Base-by-base conservation (phyloP, 805 yeast species). In the Wickerhamiella vanderwaltii region DNA sequence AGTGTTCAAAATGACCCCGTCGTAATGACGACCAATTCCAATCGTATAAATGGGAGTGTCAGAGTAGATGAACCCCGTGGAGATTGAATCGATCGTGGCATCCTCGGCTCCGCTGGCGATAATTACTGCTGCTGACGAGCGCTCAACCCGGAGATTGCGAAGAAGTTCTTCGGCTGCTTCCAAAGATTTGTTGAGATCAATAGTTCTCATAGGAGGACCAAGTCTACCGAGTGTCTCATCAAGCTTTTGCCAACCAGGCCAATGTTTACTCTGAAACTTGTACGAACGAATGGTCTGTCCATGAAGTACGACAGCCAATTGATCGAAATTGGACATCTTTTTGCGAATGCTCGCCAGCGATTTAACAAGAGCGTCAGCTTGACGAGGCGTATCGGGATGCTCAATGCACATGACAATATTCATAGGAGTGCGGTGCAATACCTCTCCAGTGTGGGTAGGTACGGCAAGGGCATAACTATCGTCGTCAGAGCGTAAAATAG, bases 31-130 rank as follows among this genome's bases (percentile, higher is more conserved):
- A 16, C 22, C 29, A 17, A 37, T 12, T 11, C 40, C 40, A 29
- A 37, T 37, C 2, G 40, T 37, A 29, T 19, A 18, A 22, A 37
- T 37, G 17, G 40, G 40, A 15, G 40, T 37, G 24, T 28, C 32
- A 11, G 40, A 37, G 30, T 28, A 20, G 9, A 29, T 22, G 26
- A 37, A 37, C 11, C 34, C 40, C 12, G 28, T 29, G 2, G 40
- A 29, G 23, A 37, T 37, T 11, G 15, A n/a, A 12, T 17, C 13
- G 6, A 19, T 18, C 6, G 3, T n/a, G 13, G 40, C 34, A 4
- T 13, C 25, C 6, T n/a, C 12, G 28, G 34, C 16, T 13, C 25
- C 20, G 22, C 30, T 37, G 5, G 29, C 19, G 11, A 37, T 20
- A 6, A 29, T 12, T 13, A 37, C 25, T 9, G 32, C 30, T n/a